Base-by-base conservation (phyloP, 345 rosid genomes). In the Populus tremula region DNA sequence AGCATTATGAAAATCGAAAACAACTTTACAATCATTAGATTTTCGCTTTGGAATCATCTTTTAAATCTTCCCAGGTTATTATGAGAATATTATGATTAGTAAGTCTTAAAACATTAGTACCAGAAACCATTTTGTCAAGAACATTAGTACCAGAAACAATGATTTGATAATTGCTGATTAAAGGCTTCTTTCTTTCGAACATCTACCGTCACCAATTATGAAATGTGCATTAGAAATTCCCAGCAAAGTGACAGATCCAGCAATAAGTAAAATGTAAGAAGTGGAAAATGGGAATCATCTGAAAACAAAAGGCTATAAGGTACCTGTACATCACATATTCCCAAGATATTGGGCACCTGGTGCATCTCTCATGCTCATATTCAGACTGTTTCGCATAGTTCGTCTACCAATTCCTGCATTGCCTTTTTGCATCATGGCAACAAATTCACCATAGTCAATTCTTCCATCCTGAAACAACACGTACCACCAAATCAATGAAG, bases 401-500 rank as follows among this genome's bases (percentile, higher is more conserved):
- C 99, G 86, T 88, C 99, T 90, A n/a, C 99, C 99, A 17, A 96
- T 72, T 76, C 98, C 99, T 0, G 88, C 89, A 69, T 94, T 92
- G 63, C 98, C 98, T 82, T 96, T 96, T 88, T 92, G 98, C 99
- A 94, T 94, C 99, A 94, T 94, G 16, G 98, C 99, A 72, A 89
- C 99, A 86, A 96, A 96, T 84, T 96, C 99, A 59, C 93, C 90
- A 53, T 96, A 96, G 66, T 96, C 99, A 47, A 96, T 96, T 80
- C 93, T 79, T 73, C 99, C 99, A 81, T 96, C 99, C 99, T 96
- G 83, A 64, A 78, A 84, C 17, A 69, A 78, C 66, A 82, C n/a
- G 81, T n/a, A 63, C 25, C 62, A 17, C 39, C 69, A 20, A 33
- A 54, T 25, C 62, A 11, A 16, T 56, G 66, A 67, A 56, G 50